Evolutionary conservation across 2,329 filamentous ascomycete genomes (phyloP).

Genomic region (Cladosporium cucumerinum): DNA sequence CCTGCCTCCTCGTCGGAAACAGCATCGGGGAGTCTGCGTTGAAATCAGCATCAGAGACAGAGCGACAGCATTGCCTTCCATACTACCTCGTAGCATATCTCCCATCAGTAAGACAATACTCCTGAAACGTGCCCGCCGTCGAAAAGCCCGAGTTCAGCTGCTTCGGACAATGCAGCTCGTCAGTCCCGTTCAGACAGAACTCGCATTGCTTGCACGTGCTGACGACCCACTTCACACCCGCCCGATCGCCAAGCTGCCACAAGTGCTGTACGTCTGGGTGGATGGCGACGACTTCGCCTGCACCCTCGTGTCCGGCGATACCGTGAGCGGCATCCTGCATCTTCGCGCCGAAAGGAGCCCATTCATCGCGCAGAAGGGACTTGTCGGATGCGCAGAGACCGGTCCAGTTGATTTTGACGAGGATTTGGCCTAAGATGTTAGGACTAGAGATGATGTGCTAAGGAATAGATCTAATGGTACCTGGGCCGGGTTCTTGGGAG

Average conservation of each 20-base stretch:
- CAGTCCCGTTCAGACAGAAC: slow-evolving; percentile 34
- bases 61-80: not conserved
- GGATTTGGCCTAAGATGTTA: slow-evolving; percentile 28
- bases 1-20: slow-evolving; percentile 38
- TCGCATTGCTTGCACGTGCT: slow-evolving; percentile 32
- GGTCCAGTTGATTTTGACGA: slow-evolving; percentile 37
- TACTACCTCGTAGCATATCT: slow-evolving; percentile 33
- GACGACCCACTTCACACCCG: slow-evolving; percentile 34
- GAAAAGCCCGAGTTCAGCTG: slow-evolving; percentile 40
- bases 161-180: slow-evolving; percentile 37
- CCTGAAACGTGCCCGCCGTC: slow-evolving; percentile 38
- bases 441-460: not conserved
- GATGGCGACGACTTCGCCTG: slow-evolving; percentile 31
- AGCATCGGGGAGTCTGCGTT: slow-evolving; percentile 37
- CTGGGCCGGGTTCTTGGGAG: slow-evolving; percentile 30
- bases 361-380: slow-evolving; percentile 38
- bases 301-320: slow-evolving; percentile 34
- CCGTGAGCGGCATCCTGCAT: slow-evolving; percentile 30
- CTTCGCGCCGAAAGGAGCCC: slow-evolving; percentile 29
- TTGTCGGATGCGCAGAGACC: slow-evolving; percentile 36
- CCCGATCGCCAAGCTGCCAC: slow-evolving; percentile 32
- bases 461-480: not conserved
- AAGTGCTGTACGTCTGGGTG: slow-evolving; percentile 25
- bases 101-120: slow-evolving; percentile 36
- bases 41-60: slow-evolving; percentile 31